A percentile compares a stretch with the other conserved stretches of the same genome.
These are phyloP conservation scores for Mycena leptocephala DNA, from an alignment of 768 basidiomycete species.

Conservation along the genomic window DNA sequence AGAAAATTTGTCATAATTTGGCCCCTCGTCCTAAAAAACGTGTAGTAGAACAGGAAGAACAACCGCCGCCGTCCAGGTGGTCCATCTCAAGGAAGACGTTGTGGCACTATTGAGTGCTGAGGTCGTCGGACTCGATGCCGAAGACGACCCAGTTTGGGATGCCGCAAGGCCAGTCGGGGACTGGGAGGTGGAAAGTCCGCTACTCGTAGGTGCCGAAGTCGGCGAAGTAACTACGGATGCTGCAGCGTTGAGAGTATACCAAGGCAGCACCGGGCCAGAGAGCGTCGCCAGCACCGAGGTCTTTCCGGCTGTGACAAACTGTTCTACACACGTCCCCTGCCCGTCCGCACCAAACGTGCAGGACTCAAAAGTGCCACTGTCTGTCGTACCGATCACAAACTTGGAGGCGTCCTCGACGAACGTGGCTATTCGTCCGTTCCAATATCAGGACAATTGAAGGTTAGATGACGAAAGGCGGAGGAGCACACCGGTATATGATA, in stretches of 20 bases:
- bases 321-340: not conserved
- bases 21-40: not conserved
- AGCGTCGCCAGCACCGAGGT: constrained; percentile 1
- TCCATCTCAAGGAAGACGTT: not conserved
- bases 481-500: constrained; percentile 12
- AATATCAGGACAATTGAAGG: not conserved
- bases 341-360: constrained; percentile 19
- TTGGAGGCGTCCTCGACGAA: constrained; percentile 23
- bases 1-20: not conserved
- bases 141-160: not conserved
- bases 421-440: not conserved
- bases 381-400: not conserved
- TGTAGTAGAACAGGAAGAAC: not conserved
- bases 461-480: not conserved
- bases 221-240: not conserved
- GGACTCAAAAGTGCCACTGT: constrained; percentile 6
- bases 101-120: not conserved
- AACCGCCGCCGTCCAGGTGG: not conserved
- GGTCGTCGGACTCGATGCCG: not conserved
- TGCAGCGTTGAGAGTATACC: constrained; percentile 24
- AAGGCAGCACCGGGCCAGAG: constrained; percentile 17
- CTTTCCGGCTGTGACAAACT: not conserved
- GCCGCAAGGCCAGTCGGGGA: not conserved
- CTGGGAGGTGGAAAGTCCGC: not conserved
- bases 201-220: not conserved